Evolutionary conservation across 2,329 filamentous ascomycete genomes (phyloP).

Genomic region (Verticillium zaregamsianum): DNA sequence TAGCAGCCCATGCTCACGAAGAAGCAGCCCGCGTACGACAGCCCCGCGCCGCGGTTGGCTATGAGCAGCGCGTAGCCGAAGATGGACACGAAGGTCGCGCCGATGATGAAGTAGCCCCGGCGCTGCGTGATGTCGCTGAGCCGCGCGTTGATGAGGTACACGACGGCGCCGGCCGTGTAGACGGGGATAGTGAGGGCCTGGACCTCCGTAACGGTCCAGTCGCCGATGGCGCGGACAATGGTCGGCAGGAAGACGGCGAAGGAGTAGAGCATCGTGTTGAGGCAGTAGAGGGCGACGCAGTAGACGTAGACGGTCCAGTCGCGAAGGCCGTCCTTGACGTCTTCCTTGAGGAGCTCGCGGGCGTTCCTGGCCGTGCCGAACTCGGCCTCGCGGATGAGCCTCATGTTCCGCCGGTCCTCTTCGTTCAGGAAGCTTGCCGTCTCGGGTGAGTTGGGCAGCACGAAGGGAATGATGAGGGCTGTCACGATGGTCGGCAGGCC

Average conservation of each 20-base stretch:
- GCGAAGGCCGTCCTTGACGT: constrained; percentile 50
- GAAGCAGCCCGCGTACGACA: constrained; percentile 58
- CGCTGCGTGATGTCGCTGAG: constrained; percentile 55
- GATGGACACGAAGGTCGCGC: constrained; percentile 44
- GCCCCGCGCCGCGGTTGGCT: constrained; percentile 45
- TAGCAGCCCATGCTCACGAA: constrained; percentile 50
- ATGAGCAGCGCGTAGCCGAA: constrained; percentile 58
- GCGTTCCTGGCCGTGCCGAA: constrained; percentile 21
- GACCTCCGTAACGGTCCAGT: constrained; percentile 50
- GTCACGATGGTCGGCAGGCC: constrained; percentile 53
- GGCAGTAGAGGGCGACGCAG: constrained; percentile 54
- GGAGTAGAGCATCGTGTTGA: constrained; percentile 63
- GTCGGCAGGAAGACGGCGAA: constrained; percentile 62
- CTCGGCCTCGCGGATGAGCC: constrained; percentile 41
- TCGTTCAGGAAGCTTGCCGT: constrained; percentile 45
- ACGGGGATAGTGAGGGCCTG: constrained; percentile 67
- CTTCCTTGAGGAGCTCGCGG: constrained; percentile 35
- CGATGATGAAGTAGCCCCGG: constrained; percentile 50
- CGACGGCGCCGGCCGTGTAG: constrained; percentile 59
- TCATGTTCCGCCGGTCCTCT: constrained; percentile 46
- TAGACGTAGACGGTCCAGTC: constrained; percentile 67
- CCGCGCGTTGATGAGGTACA: constrained; percentile 53
- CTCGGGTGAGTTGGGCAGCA: constrained; percentile 55
- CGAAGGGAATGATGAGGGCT: constrained; percentile 49
- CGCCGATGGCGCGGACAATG: constrained; percentile 60